Conservation (phyloP, 306 rosid species). For the Cicer cuneatum region DNA sequence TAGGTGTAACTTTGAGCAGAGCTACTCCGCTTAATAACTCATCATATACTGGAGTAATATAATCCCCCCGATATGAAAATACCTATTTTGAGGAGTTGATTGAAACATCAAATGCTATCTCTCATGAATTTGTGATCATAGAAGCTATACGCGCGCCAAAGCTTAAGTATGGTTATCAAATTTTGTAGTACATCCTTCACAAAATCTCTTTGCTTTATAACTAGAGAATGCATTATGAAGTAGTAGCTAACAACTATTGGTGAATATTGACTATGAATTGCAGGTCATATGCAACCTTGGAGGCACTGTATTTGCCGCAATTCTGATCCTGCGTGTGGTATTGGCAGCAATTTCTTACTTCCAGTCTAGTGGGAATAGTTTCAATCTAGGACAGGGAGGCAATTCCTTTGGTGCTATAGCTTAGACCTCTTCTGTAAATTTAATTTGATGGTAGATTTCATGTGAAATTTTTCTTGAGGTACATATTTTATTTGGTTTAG, state of each 20-base stretch:
- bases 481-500: constrained; percentile 19
- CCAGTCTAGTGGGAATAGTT: constrained; percentile 62
- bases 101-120: constrained; percentile 15
- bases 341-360: constrained; percentile 69
- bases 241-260: not conserved
- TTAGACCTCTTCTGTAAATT: constrained; percentile 35
- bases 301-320: constrained; percentile 66
- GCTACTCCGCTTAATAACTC: no score
- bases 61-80: not conserved
- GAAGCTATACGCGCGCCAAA: not conserved
- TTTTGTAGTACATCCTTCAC: constrained; percentile 17
- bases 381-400: constrained; percentile 60
- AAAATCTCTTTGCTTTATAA: constrained; percentile 7
- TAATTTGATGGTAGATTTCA: constrained; percentile 16
- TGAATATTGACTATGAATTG: constrained; percentile 37
- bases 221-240: constrained; percentile 8
- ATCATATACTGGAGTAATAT: not conserved
- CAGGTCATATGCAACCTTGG: constrained; percentile 77
- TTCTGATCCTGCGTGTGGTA: constrained; percentile 65
- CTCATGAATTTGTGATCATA: constrained; percentile 27
- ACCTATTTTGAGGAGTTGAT: constrained; percentile 4
- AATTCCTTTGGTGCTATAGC: constrained; percentile 62
- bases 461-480: constrained; percentile 32
- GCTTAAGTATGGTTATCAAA: constrained; percentile 19
- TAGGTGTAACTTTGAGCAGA: no score